Conservation (phyloP, 75 land plant genomes). For the Pseudotsuga menziesii region DNA sequence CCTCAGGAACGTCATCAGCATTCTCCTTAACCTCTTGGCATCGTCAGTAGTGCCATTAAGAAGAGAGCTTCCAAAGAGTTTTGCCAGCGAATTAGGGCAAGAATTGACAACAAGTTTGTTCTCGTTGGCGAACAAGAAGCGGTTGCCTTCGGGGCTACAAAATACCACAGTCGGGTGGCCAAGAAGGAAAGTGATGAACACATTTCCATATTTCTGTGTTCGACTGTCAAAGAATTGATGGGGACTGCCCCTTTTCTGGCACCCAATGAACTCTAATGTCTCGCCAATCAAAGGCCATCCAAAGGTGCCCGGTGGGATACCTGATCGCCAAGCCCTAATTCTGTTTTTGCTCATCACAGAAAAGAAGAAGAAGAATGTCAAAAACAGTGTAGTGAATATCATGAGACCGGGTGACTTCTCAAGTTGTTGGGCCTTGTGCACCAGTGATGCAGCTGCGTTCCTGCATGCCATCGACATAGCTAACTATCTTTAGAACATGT, state of each 20-base stretch:
- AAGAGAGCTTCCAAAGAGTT: not conserved
- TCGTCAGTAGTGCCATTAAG: not conserved
- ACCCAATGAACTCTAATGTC: slow-evolving; percentile 29
- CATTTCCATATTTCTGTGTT: slow-evolving; percentile 7
- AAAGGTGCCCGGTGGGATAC: slow-evolving; percentile 44
- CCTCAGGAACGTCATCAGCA: slow-evolving; percentile 15
- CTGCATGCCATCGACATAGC: no score
- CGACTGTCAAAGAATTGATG: slow-evolving; percentile 29
- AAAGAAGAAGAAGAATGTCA: no score
- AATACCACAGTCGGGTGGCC: slow-evolving; percentile 20
- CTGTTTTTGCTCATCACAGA: not conserved
- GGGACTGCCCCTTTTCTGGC: slow-evolving; percentile 11
- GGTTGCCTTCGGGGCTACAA: slow-evolving; percentile 36
- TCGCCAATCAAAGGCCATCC: slow-evolving; percentile 61
- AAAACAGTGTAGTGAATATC: no score
- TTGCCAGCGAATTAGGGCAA: slow-evolving; percentile 29
- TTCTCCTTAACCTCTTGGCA: not conserved
- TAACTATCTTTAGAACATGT: no score
- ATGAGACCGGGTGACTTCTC: no score
- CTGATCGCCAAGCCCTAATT: slow-evolving; percentile 4
- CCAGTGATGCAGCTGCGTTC: no score
- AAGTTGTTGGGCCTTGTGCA: no score
- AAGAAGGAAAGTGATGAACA: slow-evolving; percentile 38
- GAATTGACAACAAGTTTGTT: slow-evolving; percentile 34
- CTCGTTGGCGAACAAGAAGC: slow-evolving; percentile 41